Percentiles rank a stretch among this genome's conserved stretches.
These are phyloP conservation scores for Neodidymelliopsis sp. DNA, from an alignment of 2,329 filamentous ascomycete species.

Conservation along the genomic window DNA sequence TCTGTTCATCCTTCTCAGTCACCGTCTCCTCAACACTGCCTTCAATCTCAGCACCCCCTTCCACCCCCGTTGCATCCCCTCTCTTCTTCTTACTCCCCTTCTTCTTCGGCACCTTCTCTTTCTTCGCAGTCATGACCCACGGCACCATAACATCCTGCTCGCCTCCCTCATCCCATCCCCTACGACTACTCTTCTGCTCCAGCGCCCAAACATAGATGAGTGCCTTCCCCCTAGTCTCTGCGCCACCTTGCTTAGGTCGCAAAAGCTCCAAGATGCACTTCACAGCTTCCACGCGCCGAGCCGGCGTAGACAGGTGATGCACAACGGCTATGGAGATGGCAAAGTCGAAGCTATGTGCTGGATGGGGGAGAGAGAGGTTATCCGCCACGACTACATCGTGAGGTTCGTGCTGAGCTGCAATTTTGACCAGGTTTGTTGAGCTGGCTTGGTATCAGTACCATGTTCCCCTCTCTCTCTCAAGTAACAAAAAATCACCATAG, in stretches of 20 bases:
- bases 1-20: slow-evolving; percentile 7
- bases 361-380: slow-evolving; percentile 83
- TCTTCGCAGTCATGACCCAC: slow-evolving; percentile 75
- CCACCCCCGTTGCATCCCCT: slow-evolving; percentile 11
- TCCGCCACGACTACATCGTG: slow-evolving; percentile 82
- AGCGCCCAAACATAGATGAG: slow-evolving; percentile 95
- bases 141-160: slow-evolving; percentile 94
- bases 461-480: background rate
- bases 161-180: slow-evolving; percentile 85
- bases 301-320: slow-evolving; percentile 85
- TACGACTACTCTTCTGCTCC: slow-evolving; percentile 84
- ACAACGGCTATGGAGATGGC: slow-evolving; percentile 93
- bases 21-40: slow-evolving; percentile 22
- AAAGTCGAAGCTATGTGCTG: slow-evolving; percentile 74
- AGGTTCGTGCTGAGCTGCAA: slow-evolving; percentile 62
- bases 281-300: slow-evolving; percentile 76
- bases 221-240: slow-evolving; percentile 63
- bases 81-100: slow-evolving; percentile 22
- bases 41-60: background rate
- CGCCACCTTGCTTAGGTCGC: slow-evolving; percentile 26
- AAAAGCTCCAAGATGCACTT: slow-evolving; percentile 74
- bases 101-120: slow-evolving; percentile 36
- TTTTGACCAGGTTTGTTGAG: slow-evolving; percentile 65
- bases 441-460: slow-evolving; percentile 44
- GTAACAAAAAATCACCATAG: too few species aligned